Conservation (phyloP, 2,329 filamentous ascomycete species). For the Pseudogymnoascus destructans region DNA sequence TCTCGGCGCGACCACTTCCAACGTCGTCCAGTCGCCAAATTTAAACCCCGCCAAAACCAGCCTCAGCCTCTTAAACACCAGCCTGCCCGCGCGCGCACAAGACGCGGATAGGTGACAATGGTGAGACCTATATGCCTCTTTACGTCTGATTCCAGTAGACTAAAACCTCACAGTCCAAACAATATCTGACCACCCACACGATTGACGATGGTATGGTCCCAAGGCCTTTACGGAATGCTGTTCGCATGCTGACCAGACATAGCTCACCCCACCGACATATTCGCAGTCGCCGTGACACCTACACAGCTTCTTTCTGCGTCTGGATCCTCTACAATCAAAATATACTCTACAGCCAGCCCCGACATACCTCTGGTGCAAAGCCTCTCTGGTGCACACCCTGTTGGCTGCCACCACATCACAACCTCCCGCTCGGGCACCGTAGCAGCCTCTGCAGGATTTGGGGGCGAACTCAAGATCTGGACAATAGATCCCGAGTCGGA, state of each 20-base stretch:
- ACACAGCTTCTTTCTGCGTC: constrained; percentile 69
- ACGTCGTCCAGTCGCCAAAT: constrained; percentile 8
- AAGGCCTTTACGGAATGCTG: constrained; percentile 15
- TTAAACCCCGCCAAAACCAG: constrained; percentile 7
- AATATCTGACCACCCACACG: constrained; percentile 89
- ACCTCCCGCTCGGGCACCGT: constrained; percentile 55
- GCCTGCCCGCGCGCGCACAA: background rate
- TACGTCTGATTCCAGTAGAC: constrained; percentile 7
- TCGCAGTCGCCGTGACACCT: constrained; percentile 63
- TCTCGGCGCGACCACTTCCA: background rate
- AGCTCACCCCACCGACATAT: constrained; percentile 80
- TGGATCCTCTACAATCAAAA: constrained; percentile 66
- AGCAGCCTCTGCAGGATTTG: constrained; percentile 78
- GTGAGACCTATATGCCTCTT: constrained; percentile 15
- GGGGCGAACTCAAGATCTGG: constrained; percentile 82
- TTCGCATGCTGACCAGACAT: constrained; percentile 20
- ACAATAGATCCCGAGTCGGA: constrained; percentile 40
- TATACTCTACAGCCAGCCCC: constrained; percentile 61
- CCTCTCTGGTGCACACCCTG: constrained; percentile 64
- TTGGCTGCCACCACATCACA: constrained; percentile 84
- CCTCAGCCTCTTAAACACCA: constrained; percentile 4
- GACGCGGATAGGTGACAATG: constrained; percentile 21
- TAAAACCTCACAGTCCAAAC: constrained; percentile 63
- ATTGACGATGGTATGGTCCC: constrained; percentile 63
- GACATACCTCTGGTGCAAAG: constrained; percentile 69